Percentiles rank a stretch among this genome's conserved stretches.
phyloP scores from a whole-genome alignment of 176 grass and related monocot genomes.

The Avena atlantica region DNA sequence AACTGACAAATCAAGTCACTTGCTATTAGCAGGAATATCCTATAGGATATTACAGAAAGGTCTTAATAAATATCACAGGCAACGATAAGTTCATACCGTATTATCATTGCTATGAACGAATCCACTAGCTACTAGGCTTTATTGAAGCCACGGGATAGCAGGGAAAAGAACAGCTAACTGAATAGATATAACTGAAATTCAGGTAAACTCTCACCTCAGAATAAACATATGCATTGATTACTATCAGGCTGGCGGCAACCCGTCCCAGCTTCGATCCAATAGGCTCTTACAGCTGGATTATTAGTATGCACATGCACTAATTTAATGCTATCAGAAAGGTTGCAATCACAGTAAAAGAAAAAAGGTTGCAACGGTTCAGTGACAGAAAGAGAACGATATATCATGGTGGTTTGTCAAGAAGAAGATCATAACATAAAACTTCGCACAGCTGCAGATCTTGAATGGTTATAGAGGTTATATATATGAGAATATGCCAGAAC shows the following conservation, averaged over 20 bases:
- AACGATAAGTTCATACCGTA: constrained; percentile 27
- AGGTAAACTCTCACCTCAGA: constrained; percentile 36
- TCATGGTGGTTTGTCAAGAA: background rate
- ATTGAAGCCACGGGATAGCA: constrained; percentile 27
- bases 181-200: constrained; percentile 38
- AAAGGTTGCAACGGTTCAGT: background rate
- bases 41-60: constrained; percentile 35
- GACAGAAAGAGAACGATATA: background rate
- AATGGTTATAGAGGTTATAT: background rate
- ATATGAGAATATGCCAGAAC: background rate
- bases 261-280: constrained; percentile 37
- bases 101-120: constrained; percentile 22
- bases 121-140: constrained; percentile 22
- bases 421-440: background rate
- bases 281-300: constrained; percentile 23
- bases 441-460: background rate
- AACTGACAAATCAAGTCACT: constrained; percentile 31
- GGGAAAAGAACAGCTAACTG: constrained; percentile 17
- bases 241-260: constrained; percentile 34
- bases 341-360: background rate
- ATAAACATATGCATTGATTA: constrained; percentile 40
- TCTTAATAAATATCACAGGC: constrained; percentile 32
- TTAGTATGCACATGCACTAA: constrained; percentile 26
- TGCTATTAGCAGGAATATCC: constrained; percentile 41
- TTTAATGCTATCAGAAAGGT: constrained; percentile 26